Base-by-base conservation (phyloP, 2,329 filamentous ascomycete genomes). In the Pyricularia grisea region DNA sequence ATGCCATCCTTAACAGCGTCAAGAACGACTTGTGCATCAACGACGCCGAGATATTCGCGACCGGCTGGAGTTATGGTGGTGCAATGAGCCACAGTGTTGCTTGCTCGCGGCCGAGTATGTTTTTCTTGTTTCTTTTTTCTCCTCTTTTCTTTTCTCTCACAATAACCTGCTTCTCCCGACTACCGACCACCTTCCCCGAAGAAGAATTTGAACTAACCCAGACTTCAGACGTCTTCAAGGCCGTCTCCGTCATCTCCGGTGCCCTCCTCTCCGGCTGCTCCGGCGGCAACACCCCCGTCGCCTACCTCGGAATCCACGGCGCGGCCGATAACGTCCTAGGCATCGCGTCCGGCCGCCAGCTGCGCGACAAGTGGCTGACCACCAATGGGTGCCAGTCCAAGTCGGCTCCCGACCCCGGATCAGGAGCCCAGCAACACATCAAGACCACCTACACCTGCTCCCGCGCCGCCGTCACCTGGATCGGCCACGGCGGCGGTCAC, bases 41-140 rank as follows among this genome's bases (percentile, higher is more conserved):
- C 70, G 74, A 79, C 70, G 74, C 73, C 64, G 76, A 78, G 68
- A 75, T 79, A 69, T 83, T 82, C 72, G 76, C 79, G 27, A 80
- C 79, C 1, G 81, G 81, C 17, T 83, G 80, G 74, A 80, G 78
- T 70, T 82, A 81, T 71, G 81, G 81, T 55, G 81, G 76, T 60
- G 78, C 78, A 61, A 82, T 83, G 80, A 77, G 75, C 11, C 80
- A 77, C 73, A 75, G 78, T 0, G 72, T 82, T 12, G 81, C 81
- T 4, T 83, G 81, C 71, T 76, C 79, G 1, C 77, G 78, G n/a
- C 76, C 80, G 6, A 72, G 73, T 61, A 68, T 73, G 67, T 78
- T 81, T 74, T 76, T 77, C 17, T 64, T 28, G n/a, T 64, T 23
- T 64, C 6, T 28, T 11, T 9, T 17, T 30, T 27, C n/a, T n/a